These are phyloP conservation scores for Heliosperma pusillum DNA, from an alignment of 148 eudicot genomes.

Conservation along the genomic window DNA sequence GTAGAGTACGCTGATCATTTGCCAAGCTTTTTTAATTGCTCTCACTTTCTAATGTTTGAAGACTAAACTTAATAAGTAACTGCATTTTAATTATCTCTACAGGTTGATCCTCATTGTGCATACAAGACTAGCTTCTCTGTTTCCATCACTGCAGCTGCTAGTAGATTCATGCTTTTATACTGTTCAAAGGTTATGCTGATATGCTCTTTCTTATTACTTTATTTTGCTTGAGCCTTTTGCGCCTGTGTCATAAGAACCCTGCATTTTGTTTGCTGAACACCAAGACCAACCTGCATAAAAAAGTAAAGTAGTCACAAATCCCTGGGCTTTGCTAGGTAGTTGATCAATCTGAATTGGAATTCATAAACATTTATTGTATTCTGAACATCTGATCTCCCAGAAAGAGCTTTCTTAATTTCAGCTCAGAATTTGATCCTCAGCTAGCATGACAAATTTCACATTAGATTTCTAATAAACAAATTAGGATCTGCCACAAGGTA, in stretches of 20 bases:
- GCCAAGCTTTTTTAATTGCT: conserved; percentile 1
- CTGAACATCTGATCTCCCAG: too few species aligned
- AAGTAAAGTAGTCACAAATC: background rate
- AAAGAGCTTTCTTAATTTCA: too few species aligned
- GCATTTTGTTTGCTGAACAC: background rate
- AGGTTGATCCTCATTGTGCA: conserved; percentile 98
- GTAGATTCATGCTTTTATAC: conserved; percentile 82
- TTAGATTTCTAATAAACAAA: too few species aligned
- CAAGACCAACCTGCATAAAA: background rate
- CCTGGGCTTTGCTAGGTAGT: background rate
- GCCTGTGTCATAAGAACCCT: background rate
- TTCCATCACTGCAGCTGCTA: conserved; percentile 61
- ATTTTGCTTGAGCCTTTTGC: background rate
- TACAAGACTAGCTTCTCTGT: conserved; percentile 59
- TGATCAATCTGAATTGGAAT: background rate
- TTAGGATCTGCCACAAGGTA: too few species aligned
- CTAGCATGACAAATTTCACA: too few species aligned
- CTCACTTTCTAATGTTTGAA: background rate
- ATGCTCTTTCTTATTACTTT: background rate
- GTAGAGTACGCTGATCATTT: conserved; percentile 34
- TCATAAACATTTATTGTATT: background rate
- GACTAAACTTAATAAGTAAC: background rate
- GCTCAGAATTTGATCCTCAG: too few species aligned
- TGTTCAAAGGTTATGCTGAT: conserved; percentile 57
- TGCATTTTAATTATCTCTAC: conserved; percentile 19